Base-by-base conservation (phyloP, 139 green algal genomes). In the Limnomonas spitsbergensis region DNA sequence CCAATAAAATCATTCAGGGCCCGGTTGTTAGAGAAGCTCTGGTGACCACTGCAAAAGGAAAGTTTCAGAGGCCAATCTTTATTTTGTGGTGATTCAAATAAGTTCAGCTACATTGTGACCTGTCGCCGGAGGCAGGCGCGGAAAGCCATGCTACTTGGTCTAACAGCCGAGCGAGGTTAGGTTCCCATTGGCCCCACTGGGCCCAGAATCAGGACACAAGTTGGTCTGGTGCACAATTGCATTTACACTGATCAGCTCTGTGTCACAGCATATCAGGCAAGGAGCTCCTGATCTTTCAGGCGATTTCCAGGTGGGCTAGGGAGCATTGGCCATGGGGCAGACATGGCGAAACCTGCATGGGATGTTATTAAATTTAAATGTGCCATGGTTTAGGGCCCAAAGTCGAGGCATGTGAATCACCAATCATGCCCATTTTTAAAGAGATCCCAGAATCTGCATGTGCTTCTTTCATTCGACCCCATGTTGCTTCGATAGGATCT, bases 11-110 rank as follows among this genome's bases (percentile, higher is more conserved):
- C 90, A 79, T 98, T 98, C 53, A 98, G 77, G 2, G 69, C 52
- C 79, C 95, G 94, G 90, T 93, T 98, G 89, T 90, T 94, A 80
- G 81, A 91, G 88, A 98, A 98, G 78, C 85, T 94, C 83, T 94
- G 88, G 87, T 98, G 94, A 32, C 94, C 94, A 84, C 70, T 77
- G n/a, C 9, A 47, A 26, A 47, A 34, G 67, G 4, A 69, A 27
- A 75, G 24, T 37, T 36, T 7, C 56, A 75, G 24, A 72, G 29
- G 9, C n/a, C 66, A 72, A 34, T 72, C n/a, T 72, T 72, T 72
- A 72, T 32, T 72, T 72, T 32, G 24, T 72, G 47, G 14, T 61
- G 47, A n/a, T 14, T 14, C 47, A 61, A 61, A 24, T 14, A n/a
- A 61, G 14, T 24, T 24, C 14, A 24, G 24, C 47, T 14, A 61